These are phyloP conservation scores for Eutrema japonicum DNA, from an alignment of 345 rosid genomes.

Conservation along the genomic window DNA sequence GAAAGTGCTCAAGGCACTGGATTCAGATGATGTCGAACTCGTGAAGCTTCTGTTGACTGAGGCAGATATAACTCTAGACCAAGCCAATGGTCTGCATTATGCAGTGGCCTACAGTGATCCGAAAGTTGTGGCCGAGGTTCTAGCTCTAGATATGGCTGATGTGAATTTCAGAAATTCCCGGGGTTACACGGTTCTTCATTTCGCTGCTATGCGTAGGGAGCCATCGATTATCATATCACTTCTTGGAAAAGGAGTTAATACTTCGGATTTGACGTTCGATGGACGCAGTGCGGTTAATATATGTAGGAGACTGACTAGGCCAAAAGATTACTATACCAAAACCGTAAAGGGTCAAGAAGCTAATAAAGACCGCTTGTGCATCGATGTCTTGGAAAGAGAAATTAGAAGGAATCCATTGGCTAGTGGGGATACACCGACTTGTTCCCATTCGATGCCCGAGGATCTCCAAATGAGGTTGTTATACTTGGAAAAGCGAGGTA, in stretches of 20 bases:
- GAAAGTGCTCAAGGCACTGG: constrained; percentile 88
- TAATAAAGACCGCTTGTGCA: constrained; percentile 75
- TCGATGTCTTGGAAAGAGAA: constrained; percentile 85
- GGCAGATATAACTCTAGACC: constrained; percentile 74
- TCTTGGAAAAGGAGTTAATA: constrained; percentile 72
- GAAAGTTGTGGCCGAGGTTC: constrained; percentile 81
- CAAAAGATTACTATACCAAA: constrained; percentile 80
- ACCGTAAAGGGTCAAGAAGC: constrained; percentile 77
- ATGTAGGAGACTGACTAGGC: constrained; percentile 81
- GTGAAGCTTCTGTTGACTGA: constrained; percentile 82
- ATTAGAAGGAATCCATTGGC: constrained; percentile 78
- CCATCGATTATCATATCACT: constrained; percentile 72
- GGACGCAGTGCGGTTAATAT: constrained; percentile 85
- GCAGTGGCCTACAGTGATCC: constrained; percentile 93
- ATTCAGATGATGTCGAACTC: constrained; percentile 94
- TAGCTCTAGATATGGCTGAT: constrained; percentile 67
- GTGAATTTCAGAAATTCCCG: constrained; percentile 72
- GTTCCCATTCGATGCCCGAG: constrained; percentile 62
- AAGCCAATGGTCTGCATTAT: constrained; percentile 86
- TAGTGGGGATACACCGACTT: constrained; percentile 49
- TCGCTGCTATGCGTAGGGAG: constrained; percentile 90
- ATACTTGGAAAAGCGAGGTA: constrained; percentile 97
- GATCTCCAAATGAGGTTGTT: constrained; percentile 87
- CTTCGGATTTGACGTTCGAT: constrained; percentile 68
- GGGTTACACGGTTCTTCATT: constrained; percentile 86